Evolutionary conservation across 2,329 filamentous ascomycete species (phyloP).

Genomic region (Colletotrichum salicis): DNA sequence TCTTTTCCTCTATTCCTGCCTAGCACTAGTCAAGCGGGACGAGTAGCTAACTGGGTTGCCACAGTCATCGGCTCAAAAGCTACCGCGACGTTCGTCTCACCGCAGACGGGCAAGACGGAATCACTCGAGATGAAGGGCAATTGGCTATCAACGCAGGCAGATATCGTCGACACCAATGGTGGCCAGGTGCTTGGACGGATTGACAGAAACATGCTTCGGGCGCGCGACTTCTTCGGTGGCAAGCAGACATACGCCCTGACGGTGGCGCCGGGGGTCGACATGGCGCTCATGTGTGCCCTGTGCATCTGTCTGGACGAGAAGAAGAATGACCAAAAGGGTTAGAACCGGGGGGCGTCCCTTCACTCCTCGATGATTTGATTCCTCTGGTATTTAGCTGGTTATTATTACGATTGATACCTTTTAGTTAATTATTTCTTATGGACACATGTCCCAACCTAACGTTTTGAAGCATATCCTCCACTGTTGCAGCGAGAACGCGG

Average conservation of each 20-base stretch:
- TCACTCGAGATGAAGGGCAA: constrained; percentile 69
- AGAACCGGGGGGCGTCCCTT: too few relatives aligned
- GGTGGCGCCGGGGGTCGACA: constrained; percentile 73
- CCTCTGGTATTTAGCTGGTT: too few relatives aligned
- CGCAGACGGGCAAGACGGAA: constrained; percentile 52
- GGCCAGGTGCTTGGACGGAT: constrained; percentile 67
- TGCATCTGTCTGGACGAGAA: constrained; percentile 77
- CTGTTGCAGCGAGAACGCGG: too few relatives aligned
- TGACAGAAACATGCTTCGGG: constrained; percentile 66
- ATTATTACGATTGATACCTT: too few relatives aligned
- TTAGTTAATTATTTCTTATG: too few relatives aligned
- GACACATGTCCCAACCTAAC: too few relatives aligned
- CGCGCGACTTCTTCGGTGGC: constrained; percentile 66
- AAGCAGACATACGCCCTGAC: constrained; percentile 74
- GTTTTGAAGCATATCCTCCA: too few relatives aligned
- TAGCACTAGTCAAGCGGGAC: not conserved
- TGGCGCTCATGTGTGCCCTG: constrained; percentile 72
- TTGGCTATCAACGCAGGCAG: constrained; percentile 66
- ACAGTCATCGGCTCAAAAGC: constrained; percentile 65
- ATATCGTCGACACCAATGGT: constrained; percentile 64
- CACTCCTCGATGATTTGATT: too few relatives aligned
- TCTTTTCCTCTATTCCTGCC: not conserved
- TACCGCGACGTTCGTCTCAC: constrained; percentile 66
- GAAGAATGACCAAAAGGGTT: constrained; percentile 51
- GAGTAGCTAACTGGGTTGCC: not conserved